Base-by-base conservation (phyloP, 225 moss, liverwort and hornwort species). In the Polytrichum formosum region DNA sequence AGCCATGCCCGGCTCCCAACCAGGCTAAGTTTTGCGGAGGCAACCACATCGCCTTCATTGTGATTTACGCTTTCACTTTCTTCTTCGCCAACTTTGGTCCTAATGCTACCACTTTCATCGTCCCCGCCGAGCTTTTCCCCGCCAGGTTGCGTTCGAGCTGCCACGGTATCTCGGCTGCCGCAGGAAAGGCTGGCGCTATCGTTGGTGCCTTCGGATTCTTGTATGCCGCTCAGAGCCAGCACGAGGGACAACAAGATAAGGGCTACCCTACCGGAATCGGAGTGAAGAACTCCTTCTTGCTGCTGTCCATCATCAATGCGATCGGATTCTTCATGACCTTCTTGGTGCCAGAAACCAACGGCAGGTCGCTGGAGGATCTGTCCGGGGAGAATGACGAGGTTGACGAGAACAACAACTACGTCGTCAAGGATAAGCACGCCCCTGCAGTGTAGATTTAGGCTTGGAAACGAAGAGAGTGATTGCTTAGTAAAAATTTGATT, bases 41-140 rank as follows among this genome's bases (percentile, higher is more conserved):
- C 18, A 72, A 76, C 61, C 76, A 76, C 72, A 72, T 54, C 31
- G 72, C 68, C 5, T 80, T 80, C 21, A 64, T 80, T 31, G 71
- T 69, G 16, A 65, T 73, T 63, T 80, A 80, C 28, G 63, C 76
- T 5, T 54, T 80, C 61, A 80, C 80, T 31, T 80, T 80, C 69
- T 80, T 80, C 73, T 80, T 80, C 69, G 73, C 80, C 28, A 80
- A 80, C 31, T 80, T 80, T 23, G 80, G 76, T 20, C 80, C 80
- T 6, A 80, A 80, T 13, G 65, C 65, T 9, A 80, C 73, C 9
- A 80, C 76, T 54, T 80, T 76, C 65, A 76, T 80, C 69, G 58
- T 80, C 21, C 80, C 76, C 1, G 76, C 76, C 6, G 76, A 70
- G 76, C 80, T 80, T 54, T 80, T 76, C 55, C 76, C 80, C 2